These are phyloP conservation scores for Colletotrichum higginsianum DNA, from an alignment of 2,329 filamentous ascomycete species.

Conservation along the genomic window DNA sequence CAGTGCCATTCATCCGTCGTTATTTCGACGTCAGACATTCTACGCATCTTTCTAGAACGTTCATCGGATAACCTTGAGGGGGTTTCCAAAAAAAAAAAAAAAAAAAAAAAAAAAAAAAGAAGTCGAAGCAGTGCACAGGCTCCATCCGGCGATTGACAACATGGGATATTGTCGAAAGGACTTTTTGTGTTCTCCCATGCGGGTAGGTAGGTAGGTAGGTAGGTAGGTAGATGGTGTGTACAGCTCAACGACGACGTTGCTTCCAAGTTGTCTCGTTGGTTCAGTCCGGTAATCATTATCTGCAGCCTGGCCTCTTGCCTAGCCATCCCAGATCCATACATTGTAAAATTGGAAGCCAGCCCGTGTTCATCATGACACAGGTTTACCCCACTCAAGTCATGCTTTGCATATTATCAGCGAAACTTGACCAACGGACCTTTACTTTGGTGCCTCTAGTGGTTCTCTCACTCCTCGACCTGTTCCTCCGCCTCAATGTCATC, in stretches of 20 bases:
- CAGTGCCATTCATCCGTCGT: conserved; percentile 5
- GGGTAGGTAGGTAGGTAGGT: too few species aligned
- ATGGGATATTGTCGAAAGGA: background rate
- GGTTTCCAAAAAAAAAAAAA: too few species aligned
- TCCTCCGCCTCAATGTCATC: conserved; percentile 45
- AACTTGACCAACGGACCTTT: background rate
- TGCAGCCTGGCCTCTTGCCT: background rate
- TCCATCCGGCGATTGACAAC: background rate
- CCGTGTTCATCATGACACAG: background rate
- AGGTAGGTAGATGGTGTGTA: background rate
- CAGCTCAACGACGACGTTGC: background rate
- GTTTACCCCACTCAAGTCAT: background rate
- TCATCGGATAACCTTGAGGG: too few species aligned
- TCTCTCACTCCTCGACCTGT: conserved; percentile 50
- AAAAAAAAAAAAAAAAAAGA: too few species aligned
- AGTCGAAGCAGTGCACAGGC: conserved; percentile 3
- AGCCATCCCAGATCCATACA: conserved; percentile 3
- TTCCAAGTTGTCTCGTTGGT: background rate
- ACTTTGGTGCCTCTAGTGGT: conserved; percentile 2
- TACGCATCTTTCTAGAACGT: conserved; percentile 6
- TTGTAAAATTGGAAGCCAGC: background rate
- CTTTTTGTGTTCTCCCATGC: background rate
- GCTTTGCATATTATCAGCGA: conserved; percentile 18
- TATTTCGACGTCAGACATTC: conserved; percentile 10
- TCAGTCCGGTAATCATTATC: background rate